A percentile compares a stretch with the other conserved stretches of the same genome.
Evolutionary conservation across 1,284 basidiomycete species (phyloP).

Genomic region (Bondarzewia mesenterica): DNA sequence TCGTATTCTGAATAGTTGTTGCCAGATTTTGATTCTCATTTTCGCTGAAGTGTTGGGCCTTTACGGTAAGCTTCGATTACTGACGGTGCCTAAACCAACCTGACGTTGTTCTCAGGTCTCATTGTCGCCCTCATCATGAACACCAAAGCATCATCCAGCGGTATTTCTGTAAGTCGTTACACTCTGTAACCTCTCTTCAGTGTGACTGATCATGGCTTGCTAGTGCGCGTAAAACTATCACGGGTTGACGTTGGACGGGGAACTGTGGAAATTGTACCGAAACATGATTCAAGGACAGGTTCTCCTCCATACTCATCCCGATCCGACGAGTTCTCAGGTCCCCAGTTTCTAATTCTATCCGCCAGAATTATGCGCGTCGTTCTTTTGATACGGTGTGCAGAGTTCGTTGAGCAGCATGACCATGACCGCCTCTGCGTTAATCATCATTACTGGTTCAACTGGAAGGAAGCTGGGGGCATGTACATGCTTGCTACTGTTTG

Average conservation of each 20-base stretch:
- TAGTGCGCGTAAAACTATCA: slow-evolving; percentile 3
- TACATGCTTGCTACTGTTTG: no score
- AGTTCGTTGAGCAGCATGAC: no score
- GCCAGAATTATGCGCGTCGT: background rate
- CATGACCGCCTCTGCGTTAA: no score
- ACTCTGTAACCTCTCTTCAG: background rate
- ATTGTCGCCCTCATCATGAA: slow-evolving; percentile 90
- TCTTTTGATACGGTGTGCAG: no score
- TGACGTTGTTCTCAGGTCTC: slow-evolving; percentile 31
- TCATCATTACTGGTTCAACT: no score
- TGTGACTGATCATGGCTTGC: background rate
- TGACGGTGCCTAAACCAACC: slow-evolving; percentile 17
- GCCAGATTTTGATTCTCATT: slow-evolving; percentile 70
- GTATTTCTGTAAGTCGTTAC: slow-evolving; percentile 7
- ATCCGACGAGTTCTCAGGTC: background rate
- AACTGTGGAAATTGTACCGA: background rate
- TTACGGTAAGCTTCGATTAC: slow-evolving; percentile 50
- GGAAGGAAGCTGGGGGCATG: no score
- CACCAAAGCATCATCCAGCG: slow-evolving; percentile 41
- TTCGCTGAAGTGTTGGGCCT: slow-evolving; percentile 92
- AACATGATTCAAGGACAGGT: background rate
- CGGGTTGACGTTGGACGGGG: background rate
- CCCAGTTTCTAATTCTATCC: background rate
- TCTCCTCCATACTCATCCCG: background rate
- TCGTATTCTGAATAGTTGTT: no score